Evolutionary conservation across 129 eudicot species (phyloP).

Genomic region (Kitagawia praeruptora): DNA sequence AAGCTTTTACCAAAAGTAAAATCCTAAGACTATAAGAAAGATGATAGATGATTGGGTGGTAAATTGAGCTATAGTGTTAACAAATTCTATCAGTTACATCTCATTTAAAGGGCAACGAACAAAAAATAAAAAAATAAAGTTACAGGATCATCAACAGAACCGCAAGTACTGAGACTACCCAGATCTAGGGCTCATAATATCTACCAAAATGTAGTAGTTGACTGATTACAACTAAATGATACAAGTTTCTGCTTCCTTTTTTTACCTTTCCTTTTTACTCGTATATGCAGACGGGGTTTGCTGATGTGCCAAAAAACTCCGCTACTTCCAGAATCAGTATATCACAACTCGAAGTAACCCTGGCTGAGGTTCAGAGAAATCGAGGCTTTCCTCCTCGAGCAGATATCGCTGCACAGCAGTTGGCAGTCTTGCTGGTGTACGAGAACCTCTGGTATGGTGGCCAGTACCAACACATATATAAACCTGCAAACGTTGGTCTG

Average conservation of each 20-base stretch:
- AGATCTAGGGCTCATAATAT: not conserved
- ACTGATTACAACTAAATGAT: constrained; percentile 33
- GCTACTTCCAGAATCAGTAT: constrained; percentile 52
- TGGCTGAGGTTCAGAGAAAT: constrained; percentile 81
- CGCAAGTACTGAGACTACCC: not conserved
- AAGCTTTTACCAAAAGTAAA: too few species aligned
- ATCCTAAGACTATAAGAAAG: not conserved
- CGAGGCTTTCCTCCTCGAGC: constrained; percentile 87
- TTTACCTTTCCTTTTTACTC: constrained; percentile 18
- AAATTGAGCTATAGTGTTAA: constrained; percentile 28
- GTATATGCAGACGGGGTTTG: not conserved
- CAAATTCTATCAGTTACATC: constrained; percentile 39
- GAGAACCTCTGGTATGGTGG: constrained; percentile 81
- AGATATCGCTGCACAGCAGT: constrained; percentile 76
- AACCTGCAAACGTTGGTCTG: constrained; percentile 64
- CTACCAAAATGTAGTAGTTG: constrained; percentile 27
- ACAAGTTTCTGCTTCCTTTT: constrained; percentile 17
- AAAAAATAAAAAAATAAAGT: constrained; percentile 10
- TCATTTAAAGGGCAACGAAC: constrained; percentile 18
- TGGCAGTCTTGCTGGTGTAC: constrained; percentile 79
- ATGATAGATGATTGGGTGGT: not conserved
- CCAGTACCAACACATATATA: constrained; percentile 90
- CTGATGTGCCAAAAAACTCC: constrained; percentile 42
- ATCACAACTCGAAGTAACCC: constrained; percentile 81
- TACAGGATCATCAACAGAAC: constrained; percentile 10